phyloP scores from a whole-genome alignment of 768 basidiomycete species.

The Mycena rosella region DNA sequence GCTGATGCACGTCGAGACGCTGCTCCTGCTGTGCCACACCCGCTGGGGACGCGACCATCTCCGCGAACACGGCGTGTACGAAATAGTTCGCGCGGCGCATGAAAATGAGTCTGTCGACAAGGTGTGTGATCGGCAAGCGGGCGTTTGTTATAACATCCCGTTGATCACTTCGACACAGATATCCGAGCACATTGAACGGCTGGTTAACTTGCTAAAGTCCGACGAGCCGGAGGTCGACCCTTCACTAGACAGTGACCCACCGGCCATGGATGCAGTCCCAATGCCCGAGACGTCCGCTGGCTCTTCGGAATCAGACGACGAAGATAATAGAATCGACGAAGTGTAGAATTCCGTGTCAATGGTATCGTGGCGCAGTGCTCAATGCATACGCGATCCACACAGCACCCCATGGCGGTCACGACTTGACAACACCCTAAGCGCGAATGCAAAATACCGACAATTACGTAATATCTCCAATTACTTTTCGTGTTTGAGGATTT shows the following conservation, averaged over 20 bases:
- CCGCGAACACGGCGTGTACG: slow-evolving; percentile 86
- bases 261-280: slow-evolving; percentile 34
- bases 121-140: slow-evolving; percentile 51
- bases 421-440: too few relatives aligned
- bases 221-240: slow-evolving; percentile 71
- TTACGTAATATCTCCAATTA: too few relatives aligned
- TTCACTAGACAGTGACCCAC: slow-evolving; percentile 51
- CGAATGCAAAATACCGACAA: too few relatives aligned
- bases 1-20: slow-evolving; percentile 87
- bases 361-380: too few relatives aligned
- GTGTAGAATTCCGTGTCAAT: too few relatives aligned
- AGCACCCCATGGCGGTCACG: too few relatives aligned
- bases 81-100: slow-evolving; percentile 84
- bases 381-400: too few relatives aligned
- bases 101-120: slow-evolving; percentile 83
- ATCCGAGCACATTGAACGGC: slow-evolving; percentile 86
- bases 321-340: slow-evolving; percentile 83
- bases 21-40: slow-evolving; percentile 90
- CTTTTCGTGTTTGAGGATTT: too few relatives aligned
- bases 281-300: slow-evolving; percentile 41
- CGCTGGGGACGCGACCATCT: slow-evolving; percentile 89
- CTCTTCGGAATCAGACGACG: slow-evolving; percentile 60
- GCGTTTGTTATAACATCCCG: background rate
- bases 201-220: slow-evolving; percentile 89
- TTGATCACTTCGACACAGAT: slow-evolving; percentile 62